Percentiles rank a stretch among this genome's conserved stretches.
phyloP scores from a whole-genome alignment of 306 rosid species.

The Corylus avellana region DNA sequence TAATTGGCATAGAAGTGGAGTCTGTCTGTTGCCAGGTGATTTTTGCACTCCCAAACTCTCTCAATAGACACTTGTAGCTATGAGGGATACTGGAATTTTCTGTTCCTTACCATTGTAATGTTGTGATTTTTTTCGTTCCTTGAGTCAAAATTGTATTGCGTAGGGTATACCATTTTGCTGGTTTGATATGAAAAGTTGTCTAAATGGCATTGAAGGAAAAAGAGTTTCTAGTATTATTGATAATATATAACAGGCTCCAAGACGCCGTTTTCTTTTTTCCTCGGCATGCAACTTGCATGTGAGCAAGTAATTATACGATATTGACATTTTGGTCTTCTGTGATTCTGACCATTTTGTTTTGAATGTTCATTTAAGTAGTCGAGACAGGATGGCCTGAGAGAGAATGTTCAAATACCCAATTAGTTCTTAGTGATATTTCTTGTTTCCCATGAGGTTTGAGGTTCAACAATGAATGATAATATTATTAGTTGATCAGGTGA shows the following conservation, averaged over 20 bases:
- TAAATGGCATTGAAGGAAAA: slow-evolving; percentile 12
- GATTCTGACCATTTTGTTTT: background rate
- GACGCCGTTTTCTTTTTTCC: background rate
- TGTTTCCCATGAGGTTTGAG: slow-evolving; percentile 21
- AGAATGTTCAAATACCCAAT: too few species aligned
- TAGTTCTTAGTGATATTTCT: background rate
- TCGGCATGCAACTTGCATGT: background rate
- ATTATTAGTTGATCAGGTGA: background rate
- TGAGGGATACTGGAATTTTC: slow-evolving; percentile 29
- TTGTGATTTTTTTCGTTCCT: slow-evolving; percentile 9
- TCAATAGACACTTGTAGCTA: slow-evolving; percentile 20
- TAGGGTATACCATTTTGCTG: slow-evolving; percentile 21
- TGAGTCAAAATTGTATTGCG: background rate
- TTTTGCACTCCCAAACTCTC: slow-evolving; percentile 49
- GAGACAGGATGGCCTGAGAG: too few species aligned
- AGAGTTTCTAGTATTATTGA: background rate
- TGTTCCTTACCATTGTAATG: slow-evolving; percentile 31
- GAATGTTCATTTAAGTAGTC: too few species aligned
- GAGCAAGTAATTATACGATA: background rate
- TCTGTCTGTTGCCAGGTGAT: slow-evolving; percentile 28
- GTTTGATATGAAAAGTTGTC: slow-evolving; percentile 25
- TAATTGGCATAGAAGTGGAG: slow-evolving; percentile 34
- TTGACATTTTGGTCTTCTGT: background rate
- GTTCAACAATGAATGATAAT: background rate
- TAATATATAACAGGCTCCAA: background rate